phyloP scores from a whole-genome alignment of 2,329 filamentous ascomycete species.

The Stachybotrys chlorohalonatus region DNA sequence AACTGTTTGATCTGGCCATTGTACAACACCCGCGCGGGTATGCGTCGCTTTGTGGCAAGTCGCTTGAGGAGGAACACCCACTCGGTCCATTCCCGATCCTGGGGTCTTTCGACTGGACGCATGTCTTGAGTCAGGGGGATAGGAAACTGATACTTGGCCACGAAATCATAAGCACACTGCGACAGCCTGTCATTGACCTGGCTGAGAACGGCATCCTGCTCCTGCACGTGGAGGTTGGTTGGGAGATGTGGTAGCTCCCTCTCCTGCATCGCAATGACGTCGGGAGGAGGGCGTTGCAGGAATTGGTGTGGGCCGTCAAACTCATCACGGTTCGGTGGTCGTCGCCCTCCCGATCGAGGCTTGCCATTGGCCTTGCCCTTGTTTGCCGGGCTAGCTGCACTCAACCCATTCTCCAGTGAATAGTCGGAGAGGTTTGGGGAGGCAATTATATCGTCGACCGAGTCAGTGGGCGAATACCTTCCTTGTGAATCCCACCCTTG shows the following conservation, averaged over 20 bases:
- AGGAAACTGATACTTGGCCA: slow-evolving; percentile 85
- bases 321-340: slow-evolving; percentile 75
- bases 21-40: slow-evolving; percentile 75
- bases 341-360: slow-evolving; percentile 46
- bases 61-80: slow-evolving; percentile 85
- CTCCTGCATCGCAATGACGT: slow-evolving; percentile 67
- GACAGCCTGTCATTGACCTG: slow-evolving; percentile 79
- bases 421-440: slow-evolving; percentile 54
- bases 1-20: slow-evolving; percentile 89
- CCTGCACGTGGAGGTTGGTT: slow-evolving; percentile 72
- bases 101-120: slow-evolving; percentile 63
- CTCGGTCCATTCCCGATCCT: slow-evolving; percentile 82
- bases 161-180: slow-evolving; percentile 81
- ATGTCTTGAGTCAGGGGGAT: slow-evolving; percentile 78
- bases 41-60: slow-evolving; percentile 75
- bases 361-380: slow-evolving; percentile 39
- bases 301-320: slow-evolving; percentile 85
- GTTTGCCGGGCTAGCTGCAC: slow-evolving; percentile 25
- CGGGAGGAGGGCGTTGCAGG: slow-evolving; percentile 61
- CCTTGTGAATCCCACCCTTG: slow-evolving; percentile 39
- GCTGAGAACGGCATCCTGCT: slow-evolving; percentile 73
- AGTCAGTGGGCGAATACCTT: slow-evolving; percentile 47
- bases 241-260: slow-evolving; percentile 74
- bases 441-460: slow-evolving; percentile 48
- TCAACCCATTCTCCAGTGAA: slow-evolving; percentile 42